Evolutionary conservation across 768 basidiomycete species (phyloP).

Genomic region (Serendipita indica): DNA sequence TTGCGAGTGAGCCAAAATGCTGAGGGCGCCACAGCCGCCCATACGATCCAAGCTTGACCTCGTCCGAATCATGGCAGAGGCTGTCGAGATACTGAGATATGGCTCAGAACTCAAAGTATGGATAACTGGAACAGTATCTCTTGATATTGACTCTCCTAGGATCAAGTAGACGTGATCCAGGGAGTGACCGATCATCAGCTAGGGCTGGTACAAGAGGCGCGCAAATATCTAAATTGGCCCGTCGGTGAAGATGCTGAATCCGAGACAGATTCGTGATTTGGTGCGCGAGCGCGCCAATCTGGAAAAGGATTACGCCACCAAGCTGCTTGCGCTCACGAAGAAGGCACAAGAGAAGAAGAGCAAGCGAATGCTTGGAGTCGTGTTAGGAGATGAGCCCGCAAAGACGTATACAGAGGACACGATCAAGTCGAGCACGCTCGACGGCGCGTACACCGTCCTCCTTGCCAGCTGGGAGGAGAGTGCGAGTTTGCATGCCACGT

Average conservation of each 20-base stretch:
- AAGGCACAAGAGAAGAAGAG: constrained; percentile 59
- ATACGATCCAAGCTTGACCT: not conserved
- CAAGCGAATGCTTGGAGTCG: constrained; percentile 37
- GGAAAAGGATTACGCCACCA: constrained; percentile 66
- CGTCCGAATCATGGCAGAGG: not conserved
- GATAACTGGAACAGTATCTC: not conserved
- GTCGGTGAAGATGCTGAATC: not conserved
- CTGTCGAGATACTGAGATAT: constrained; percentile 3
- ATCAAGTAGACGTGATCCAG: constrained; percentile 55
- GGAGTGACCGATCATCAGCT: constrained; percentile 47
- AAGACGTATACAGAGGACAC: constrained; percentile 41
- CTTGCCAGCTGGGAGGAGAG: constrained; percentile 42
- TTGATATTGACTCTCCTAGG: constrained; percentile 29
- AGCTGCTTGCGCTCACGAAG: constrained; percentile 48
- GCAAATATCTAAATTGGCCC: constrained; percentile 15
- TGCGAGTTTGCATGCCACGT: constrained; percentile 53
- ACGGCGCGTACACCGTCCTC: constrained; percentile 52
- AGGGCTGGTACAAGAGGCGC: constrained; percentile 48
- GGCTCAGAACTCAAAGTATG: constrained; percentile 4
- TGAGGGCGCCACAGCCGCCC: too few species aligned
- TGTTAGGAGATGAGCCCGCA: constrained; percentile 54
- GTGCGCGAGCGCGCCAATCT: constrained; percentile 49
- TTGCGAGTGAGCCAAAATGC: too few species aligned
- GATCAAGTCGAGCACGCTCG: constrained; percentile 45
- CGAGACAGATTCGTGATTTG: constrained; percentile 52